Percentiles rank a stretch among this genome's conserved stretches.
phyloP scores from a whole-genome alignment of 495 filamentous ascomycete species.

The Annulohypoxylon stygium region DNA sequence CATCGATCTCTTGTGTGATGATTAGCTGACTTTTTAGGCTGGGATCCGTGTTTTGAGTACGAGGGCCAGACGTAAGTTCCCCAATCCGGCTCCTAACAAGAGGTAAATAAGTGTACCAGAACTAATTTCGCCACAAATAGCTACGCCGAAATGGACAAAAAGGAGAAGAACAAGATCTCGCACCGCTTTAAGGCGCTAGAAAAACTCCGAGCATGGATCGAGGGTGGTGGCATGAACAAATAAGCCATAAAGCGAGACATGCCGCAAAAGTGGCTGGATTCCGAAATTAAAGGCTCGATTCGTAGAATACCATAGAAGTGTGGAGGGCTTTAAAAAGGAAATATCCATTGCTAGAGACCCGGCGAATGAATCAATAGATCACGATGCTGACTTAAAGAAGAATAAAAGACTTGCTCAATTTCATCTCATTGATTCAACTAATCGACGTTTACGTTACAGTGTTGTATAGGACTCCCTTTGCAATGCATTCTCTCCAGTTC shows the following conservation, averaged over 20 bases:
- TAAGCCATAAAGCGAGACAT: constrained; percentile 12
- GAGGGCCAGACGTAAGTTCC: constrained; percentile 82
- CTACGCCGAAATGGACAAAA: constrained; percentile 95
- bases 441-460: background rate
- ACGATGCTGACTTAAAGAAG: background rate
- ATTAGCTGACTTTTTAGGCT: constrained; percentile 66
- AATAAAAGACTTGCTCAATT: background rate
- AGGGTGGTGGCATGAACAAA: constrained; percentile 58
- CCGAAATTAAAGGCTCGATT: background rate
- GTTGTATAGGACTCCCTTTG: background rate
- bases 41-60: constrained; percentile 98
- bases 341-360: background rate
- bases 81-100: background rate
- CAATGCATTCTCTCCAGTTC: background rate
- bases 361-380: background rate
- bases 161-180: constrained; percentile 91
- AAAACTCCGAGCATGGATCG: constrained; percentile 88
- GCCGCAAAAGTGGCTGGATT: background rate
- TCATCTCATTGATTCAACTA: background rate
- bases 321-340: background rate
- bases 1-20: constrained; percentile 23
- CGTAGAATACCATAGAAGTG: background rate
- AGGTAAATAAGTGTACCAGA: constrained; percentile 10
- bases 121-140: constrained; percentile 47
- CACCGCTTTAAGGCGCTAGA: constrained; percentile 88